phyloP scores from a whole-genome alignment of 2,329 filamentous ascomycete species.

The Nemania sp. region DNA sequence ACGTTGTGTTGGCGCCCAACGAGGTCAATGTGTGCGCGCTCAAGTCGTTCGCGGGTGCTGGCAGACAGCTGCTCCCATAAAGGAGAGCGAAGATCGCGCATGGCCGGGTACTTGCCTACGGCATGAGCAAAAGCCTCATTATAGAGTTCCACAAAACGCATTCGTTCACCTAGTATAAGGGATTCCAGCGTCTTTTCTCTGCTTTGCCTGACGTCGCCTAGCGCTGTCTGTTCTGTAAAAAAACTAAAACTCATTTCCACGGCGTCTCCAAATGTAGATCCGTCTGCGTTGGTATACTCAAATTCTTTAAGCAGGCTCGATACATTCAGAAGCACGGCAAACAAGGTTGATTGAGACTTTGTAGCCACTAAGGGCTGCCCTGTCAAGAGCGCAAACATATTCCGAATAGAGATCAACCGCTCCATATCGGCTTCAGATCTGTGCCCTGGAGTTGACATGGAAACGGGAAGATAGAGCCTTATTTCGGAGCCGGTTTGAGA shows the following conservation, averaged over 20 bases:
- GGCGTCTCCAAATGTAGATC: constrained; percentile 69
- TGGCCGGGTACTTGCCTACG: constrained; percentile 84
- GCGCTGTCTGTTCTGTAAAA: constrained; percentile 80
- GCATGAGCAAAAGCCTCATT: constrained; percentile 93
- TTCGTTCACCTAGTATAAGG: constrained; percentile 86
- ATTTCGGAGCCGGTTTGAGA: constrained; percentile 55
- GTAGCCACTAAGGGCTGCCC: constrained; percentile 73
- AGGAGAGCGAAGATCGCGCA: constrained; percentile 73
- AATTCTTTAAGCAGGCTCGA: constrained; percentile 67
- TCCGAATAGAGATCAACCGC: constrained; percentile 69
- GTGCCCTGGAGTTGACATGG: constrained; percentile 54
- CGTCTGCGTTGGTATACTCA: constrained; percentile 67
- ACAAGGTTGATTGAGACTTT: constrained; percentile 62
- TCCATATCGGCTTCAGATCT: constrained; percentile 62
- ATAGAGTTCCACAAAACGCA: constrained; percentile 85
- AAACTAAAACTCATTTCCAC: constrained; percentile 75
- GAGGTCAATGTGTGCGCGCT: constrained; percentile 84
- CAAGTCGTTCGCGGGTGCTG: constrained; percentile 81
- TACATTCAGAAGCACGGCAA: constrained; percentile 67
- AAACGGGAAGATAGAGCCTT: constrained; percentile 66
- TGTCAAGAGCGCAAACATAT: constrained; percentile 74
- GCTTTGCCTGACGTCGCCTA: constrained; percentile 84
- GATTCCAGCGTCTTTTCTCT: constrained; percentile 91
- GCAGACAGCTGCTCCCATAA: constrained; percentile 77
- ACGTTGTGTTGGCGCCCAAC: constrained; percentile 77